Evolutionary conservation across 352 stramenopile genomes (phyloP).

Genomic region (Phytophthora sp.): DNA sequence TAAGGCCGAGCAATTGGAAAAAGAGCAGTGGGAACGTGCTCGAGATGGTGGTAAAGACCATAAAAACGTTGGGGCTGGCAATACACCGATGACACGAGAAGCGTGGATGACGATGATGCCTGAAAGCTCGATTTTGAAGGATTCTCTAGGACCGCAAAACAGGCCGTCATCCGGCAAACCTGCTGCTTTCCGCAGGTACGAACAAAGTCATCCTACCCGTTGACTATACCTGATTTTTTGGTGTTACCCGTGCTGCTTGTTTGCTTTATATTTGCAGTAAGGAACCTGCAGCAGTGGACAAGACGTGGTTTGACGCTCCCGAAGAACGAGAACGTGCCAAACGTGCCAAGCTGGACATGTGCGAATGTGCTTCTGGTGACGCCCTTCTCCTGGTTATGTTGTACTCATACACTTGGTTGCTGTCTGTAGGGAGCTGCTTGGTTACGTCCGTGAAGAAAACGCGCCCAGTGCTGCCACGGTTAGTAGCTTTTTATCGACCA

Average conservation of each 20-base stretch:
- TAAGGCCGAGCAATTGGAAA: constrained; percentile 58
- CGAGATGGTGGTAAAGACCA: constrained; percentile 19
- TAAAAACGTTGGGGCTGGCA: constrained; percentile 17
- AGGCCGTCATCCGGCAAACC: constrained; percentile 56
- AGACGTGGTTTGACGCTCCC: constrained; percentile 83
- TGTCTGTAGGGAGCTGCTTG: constrained; percentile 69
- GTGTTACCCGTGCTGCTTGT: too few relatives aligned
- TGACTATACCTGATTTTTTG: neutral
- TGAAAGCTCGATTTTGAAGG: constrained; percentile 73
- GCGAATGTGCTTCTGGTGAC: constrained; percentile 10
- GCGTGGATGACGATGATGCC: constrained; percentile 90
- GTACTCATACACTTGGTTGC: constrained; percentile 13
- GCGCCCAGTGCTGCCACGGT: constrained; percentile 31
- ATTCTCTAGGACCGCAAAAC: constrained; percentile 68
- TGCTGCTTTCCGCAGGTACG: constrained; percentile 61
- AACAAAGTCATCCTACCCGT: neutral
- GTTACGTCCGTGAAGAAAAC: constrained; percentile 83
- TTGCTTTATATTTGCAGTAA: constrained; percentile 49
- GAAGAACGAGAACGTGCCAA: constrained; percentile 82
- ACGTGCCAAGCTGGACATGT: constrained; percentile 86
- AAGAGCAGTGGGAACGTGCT: constrained; percentile 67
- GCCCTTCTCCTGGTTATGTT: neutral
- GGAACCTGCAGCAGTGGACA: constrained; percentile 74
- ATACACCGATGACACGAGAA: constrained; percentile 47
- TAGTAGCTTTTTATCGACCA: constrained; percentile 22